These are phyloP conservation scores for Osmozyma mogii DNA, from an alignment of 805 yeast genomes.

Conservation along the genomic window DNA sequence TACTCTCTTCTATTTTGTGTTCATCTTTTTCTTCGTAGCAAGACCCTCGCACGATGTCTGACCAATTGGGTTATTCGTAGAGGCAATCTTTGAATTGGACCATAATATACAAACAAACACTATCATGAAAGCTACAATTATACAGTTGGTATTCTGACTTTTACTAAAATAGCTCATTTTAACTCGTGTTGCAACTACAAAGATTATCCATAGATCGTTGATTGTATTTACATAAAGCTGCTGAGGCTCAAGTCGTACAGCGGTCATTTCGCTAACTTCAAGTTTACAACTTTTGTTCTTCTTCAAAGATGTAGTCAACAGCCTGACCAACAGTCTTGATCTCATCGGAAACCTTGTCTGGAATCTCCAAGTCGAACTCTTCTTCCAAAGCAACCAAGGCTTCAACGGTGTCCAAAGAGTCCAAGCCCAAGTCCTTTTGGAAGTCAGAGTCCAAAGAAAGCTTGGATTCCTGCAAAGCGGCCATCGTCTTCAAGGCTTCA, in stretches of 20 bases:
- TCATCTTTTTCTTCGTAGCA: too few species aligned
- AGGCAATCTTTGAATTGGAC: too few species aligned
- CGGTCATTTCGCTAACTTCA: too few species aligned
- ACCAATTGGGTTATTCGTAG: too few species aligned
- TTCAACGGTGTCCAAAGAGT: constrained; percentile 91
- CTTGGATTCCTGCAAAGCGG: constrained; percentile 39
- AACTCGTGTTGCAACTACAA: too few species aligned
- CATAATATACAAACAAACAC: too few species aligned
- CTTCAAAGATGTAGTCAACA: constrained; percentile 72
- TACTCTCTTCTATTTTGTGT: too few species aligned
- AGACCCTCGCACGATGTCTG: too few species aligned
- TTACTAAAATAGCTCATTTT: too few species aligned
- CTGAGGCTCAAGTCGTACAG: constrained; percentile 13
- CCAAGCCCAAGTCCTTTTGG: constrained; percentile 75
- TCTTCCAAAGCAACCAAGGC: constrained; percentile 87
- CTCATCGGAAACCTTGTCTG: constrained; percentile 88
- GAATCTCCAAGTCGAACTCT: constrained; percentile 70
- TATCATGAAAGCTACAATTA: too few species aligned
- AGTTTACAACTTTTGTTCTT: constrained; percentile 37
- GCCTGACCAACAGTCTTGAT: constrained; percentile 93
- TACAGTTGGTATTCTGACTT: too few species aligned
- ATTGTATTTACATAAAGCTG: constrained; percentile 2
- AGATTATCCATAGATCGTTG: too few species aligned
- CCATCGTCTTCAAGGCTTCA: constrained; percentile 61
- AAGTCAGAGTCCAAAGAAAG: constrained; percentile 43